Conservation (phyloP, 345 rosid genomes). For the Iberis pinnata region DNA sequence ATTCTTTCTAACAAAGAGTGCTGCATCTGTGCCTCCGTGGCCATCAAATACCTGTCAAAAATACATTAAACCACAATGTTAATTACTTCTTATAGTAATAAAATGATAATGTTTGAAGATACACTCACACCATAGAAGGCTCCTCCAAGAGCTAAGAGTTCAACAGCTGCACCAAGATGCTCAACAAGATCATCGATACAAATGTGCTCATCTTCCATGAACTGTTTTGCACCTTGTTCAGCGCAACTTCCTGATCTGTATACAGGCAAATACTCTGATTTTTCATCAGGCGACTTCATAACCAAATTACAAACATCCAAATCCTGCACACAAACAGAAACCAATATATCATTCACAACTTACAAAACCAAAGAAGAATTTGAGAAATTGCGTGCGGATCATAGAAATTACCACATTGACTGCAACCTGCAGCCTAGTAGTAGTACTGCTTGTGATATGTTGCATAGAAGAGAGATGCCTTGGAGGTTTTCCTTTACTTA, state of each 20-base stretch:
- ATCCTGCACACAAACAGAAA: conserved; percentile 41
- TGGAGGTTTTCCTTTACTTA: conserved; percentile 64
- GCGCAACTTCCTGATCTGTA: conserved; percentile 91
- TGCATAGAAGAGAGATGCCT: conserved; percentile 44
- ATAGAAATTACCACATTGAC: conserved; percentile 44
- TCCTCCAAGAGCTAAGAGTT: conserved; percentile 57
- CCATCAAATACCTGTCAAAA: conserved; percentile 86
- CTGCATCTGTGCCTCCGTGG: conserved; percentile 95
- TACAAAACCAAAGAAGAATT: neutral
- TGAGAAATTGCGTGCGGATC: neutral
- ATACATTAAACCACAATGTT: conserved; percentile 9
- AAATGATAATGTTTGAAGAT: conserved; percentile 7
- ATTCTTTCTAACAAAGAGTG: conserved; percentile 62
- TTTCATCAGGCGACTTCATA: conserved; percentile 48
- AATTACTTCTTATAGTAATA: neutral
- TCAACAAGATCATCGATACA: conserved; percentile 77
- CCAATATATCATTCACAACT: conserved; percentile 1
- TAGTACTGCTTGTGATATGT: conserved; percentile 37
- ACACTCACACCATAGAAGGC: conserved; percentile 92
- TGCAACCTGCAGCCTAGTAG: conserved; percentile 38
- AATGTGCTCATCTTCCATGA: conserved; percentile 91
- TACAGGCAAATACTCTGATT: conserved; percentile 45
- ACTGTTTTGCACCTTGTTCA: conserved; percentile 79
- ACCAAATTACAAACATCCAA: conserved; percentile 47
- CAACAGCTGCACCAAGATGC: conserved; percentile 40